Base-by-base conservation (phyloP, 352 stramenopile species). In the Phytophthora chlamydospora region DNA sequence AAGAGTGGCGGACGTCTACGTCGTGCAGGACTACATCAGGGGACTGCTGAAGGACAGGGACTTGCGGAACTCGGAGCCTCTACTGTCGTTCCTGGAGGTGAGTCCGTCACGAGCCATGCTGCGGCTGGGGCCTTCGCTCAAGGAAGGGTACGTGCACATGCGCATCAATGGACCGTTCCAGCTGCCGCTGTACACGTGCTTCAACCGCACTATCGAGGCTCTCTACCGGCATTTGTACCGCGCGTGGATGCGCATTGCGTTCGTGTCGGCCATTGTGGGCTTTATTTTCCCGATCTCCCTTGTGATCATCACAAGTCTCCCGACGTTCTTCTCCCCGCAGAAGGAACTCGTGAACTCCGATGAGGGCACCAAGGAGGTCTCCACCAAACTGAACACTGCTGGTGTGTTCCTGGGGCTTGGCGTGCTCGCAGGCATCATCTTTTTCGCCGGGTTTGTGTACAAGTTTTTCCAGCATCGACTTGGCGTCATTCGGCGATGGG, bases 131-230 rank as follows among this genome's bases (percentile, higher is more conserved):
- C 83, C 83, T 19, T 93, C 84, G 27, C 56, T 93, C 16, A 95
- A 95, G 31, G 87, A 95, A 67, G 87, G 87, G 13, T 95, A 95
- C 60, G 87, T 93, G 44, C 87, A 95, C 72, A 93, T 95, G 87
- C 85, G 86, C 68, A 91, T 93, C 55, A 95, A 93, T 65, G 87
- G 87, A 52, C 76, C 87, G 41, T 92, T 94, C 58, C 87, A 95
- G 53, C 51, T 95, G 40, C 87, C 87, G 49, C 71, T 95, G 10
- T 92, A 95, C 64, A 85, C 80, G 40, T 95, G 86, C 61, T 90
- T 93, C 34, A 93, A 90, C 58, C 85, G 78, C 43, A 91, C 81
- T 13, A 90, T 95, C 54, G 87, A 95, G 59, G 70, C 75, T 6
- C 36, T 95, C 14, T 95, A 95, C 52, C 80, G 87, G 12, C 87